These are phyloP conservation scores for Sicyos baderoa DNA, from an alignment of 306 rosid species.

Conservation along the genomic window DNA sequence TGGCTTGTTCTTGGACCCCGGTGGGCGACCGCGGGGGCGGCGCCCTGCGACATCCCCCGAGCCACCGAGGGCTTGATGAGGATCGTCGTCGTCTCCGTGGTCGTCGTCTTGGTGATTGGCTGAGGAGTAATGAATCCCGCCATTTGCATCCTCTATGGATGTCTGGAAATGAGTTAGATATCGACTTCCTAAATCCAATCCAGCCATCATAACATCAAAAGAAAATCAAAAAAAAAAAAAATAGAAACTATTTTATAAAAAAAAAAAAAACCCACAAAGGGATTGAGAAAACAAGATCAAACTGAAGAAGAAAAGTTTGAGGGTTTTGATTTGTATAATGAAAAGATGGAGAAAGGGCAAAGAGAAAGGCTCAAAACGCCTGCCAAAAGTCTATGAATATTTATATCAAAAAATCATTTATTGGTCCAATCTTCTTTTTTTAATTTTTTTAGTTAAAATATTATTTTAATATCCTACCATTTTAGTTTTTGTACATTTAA, in stretches of 20 bases:
- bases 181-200: constrained; percentile 21
- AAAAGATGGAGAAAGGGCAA: too few species aligned
- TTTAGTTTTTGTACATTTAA: too few species aligned
- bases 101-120: not conserved
- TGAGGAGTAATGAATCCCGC: not conserved
- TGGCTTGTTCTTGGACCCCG: constrained; percentile 20
- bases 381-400: not conserved
- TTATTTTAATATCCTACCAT: too few species aligned
- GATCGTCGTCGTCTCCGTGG: not conserved
- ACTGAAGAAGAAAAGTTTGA: too few species aligned
- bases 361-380: not conserved
- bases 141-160: not conserved
- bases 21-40: constrained; percentile 19
- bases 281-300: not conserved
- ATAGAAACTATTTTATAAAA: not conserved
- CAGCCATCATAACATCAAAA: constrained; percentile 16
- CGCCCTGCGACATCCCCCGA: constrained; percentile 7
- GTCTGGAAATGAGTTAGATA: constrained; percentile 11
- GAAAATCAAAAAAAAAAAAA: not conserved
- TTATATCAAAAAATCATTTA: not conserved
- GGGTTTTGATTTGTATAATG: too few species aligned
- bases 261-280: not conserved
- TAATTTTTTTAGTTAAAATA: not conserved
- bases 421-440: constrained; percentile 6
- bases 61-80: not conserved